These are phyloP conservation scores for Primulina huaijiensis DNA, from an alignment of 257 asterid genomes.

Conservation along the genomic window DNA sequence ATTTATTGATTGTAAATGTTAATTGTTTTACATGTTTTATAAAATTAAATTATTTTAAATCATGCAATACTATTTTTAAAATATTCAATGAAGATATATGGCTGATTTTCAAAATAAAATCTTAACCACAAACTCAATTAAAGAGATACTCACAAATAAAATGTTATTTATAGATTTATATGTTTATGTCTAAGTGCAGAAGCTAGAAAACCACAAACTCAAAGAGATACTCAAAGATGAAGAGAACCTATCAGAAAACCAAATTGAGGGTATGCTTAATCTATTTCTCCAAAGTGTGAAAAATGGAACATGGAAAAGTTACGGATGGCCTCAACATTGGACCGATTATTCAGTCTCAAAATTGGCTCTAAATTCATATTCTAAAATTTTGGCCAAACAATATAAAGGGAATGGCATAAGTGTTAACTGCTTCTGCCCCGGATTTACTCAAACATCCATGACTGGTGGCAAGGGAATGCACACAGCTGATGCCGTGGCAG, in stretches of 20 bases:
- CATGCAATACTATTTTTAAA: too few species aligned
- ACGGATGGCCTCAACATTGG: conserved; percentile 84
- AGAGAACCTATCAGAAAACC: conserved; percentile 38
- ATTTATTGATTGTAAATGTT: too few species aligned
- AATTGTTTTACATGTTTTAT: too few species aligned
- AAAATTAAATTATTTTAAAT: too few species aligned
- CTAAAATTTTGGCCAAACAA: conserved; percentile 53
- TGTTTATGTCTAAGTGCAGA: conserved; percentile 36
- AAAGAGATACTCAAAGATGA: conserved; percentile 47
- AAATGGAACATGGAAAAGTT: conserved; percentile 48
- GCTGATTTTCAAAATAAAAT: too few species aligned
- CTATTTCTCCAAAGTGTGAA: conserved; percentile 53
- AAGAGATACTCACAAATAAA: too few species aligned
- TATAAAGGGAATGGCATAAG: conserved; percentile 33
- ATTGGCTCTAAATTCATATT: conserved; percentile 62
- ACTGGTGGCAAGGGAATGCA: conserved; percentile 59
- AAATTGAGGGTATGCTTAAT: conserved; percentile 45
- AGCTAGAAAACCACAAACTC: conserved; percentile 46
- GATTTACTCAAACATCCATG: conserved; percentile 78
- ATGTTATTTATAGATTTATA: too few species aligned
- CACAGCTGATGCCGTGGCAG: conserved; percentile 51
- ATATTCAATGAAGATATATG: too few species aligned
- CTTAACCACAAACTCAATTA: too few species aligned
- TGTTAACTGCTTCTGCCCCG: conserved; percentile 76
- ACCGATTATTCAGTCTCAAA: conserved; percentile 81